Evolutionary conservation across 345 rosid species (phyloP).

Genomic region (Brassica carinata): DNA sequence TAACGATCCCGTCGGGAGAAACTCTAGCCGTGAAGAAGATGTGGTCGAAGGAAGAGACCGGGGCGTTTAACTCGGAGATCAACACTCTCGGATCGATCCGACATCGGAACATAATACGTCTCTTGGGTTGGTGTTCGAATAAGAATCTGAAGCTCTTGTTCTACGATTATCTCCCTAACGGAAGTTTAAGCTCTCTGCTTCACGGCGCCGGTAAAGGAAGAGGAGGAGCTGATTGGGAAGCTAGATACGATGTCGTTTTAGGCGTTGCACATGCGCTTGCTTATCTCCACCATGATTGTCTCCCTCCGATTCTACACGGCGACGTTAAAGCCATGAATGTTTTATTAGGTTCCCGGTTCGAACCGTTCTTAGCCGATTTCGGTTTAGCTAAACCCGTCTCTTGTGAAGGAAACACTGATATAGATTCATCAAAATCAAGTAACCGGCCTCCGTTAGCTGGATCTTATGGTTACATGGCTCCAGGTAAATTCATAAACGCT

Average conservation of each 20-base stretch:
- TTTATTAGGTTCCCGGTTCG: constrained; percentile 66
- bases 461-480: constrained; percentile 98
- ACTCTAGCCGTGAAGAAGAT: constrained; percentile 86
- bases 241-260: constrained; percentile 66
- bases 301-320: constrained; percentile 85
- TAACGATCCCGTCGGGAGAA: constrained; percentile 68
- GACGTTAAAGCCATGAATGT: constrained; percentile 96
- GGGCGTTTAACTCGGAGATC: constrained; percentile 84
- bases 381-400: constrained; percentile 71
- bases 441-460: constrained; percentile 83
- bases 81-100: constrained; percentile 80
- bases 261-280: constrained; percentile 91
- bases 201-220: constrained; percentile 76
- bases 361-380: constrained; percentile 85
- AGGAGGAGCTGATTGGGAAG: constrained; percentile 84
- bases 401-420: constrained; percentile 20
- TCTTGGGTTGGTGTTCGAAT: constrained; percentile 85
- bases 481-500: constrained; percentile 51
- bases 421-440: constrained; percentile 47
- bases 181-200: constrained; percentile 87
- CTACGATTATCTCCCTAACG: constrained; percentile 92
- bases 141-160: constrained; percentile 73
- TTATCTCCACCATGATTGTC: constrained; percentile 90
- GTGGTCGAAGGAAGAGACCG: constrained; percentile 87
- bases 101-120: constrained; percentile 79